Base-by-base conservation (phyloP, 257 asterid genomes). In the Galeopsis tetrahit region DNA sequence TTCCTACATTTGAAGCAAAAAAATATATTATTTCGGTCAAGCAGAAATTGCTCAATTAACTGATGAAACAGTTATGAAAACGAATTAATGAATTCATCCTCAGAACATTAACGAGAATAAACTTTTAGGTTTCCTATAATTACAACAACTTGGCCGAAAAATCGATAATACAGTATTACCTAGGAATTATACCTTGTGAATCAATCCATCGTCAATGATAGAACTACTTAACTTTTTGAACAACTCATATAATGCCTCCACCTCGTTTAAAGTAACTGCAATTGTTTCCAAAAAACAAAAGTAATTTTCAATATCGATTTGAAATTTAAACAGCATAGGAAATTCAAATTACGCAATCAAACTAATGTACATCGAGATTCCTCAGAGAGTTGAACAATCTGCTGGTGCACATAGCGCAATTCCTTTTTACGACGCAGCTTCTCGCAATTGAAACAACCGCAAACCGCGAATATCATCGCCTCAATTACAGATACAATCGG, bases 191-290 rank as follows among this genome's bases (percentile, higher is more conserved):
- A 86, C 97, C 96, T 93, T 93, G 57, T 91, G 93, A 64, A 93
- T 91, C 79, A 88, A 86, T 7, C 96, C 98, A n/a, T 93, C 97
- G 53, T 88, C 96, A 14, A 89, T 85, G 57, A 93, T 87, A 0
- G 94, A 87, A 64, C 98, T 70, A 52, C 98, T 91, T 53, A 91
- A 74, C 85, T 86, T 80, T 84, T 93, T 91, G 78, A 84, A 93
- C 84, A 93, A 69, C 90, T 93, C 96, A 72, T 84, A 69, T 69
- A 93, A 75, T 38, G 97, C 96, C 76, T 91, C 97, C 70, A 93
- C 81, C 78, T 93, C 98, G 77, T 90, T 89, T 7, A 91, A 80
- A 7, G 82, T 73, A 75, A 91, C 98, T 91, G 91, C 84, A 83
- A 40, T 39, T 10, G 10, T 5, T 57, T 28, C 66, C 14, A 58